Evolutionary conservation across 768 basidiomycete genomes (phyloP).

Genomic region (Suillus variegatus): DNA sequence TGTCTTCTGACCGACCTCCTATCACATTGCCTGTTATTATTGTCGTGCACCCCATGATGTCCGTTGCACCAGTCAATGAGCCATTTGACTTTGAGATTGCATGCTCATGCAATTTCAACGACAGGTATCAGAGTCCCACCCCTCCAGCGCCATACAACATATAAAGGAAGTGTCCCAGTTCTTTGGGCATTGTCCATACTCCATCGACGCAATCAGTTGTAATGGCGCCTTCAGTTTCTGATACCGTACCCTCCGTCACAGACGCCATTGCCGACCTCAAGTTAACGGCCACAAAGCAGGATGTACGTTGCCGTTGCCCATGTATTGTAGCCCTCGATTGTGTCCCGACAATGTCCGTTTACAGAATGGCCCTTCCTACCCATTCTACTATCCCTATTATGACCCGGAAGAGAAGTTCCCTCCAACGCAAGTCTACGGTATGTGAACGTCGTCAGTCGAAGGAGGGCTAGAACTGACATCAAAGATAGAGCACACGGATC

Average conservation of each 20-base stretch:
- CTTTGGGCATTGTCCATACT: background rate
- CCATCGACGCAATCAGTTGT: background rate
- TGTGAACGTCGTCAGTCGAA: background rate
- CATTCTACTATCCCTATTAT: slow-evolving; percentile 50
- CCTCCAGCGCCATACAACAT: background rate
- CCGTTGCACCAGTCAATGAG: background rate
- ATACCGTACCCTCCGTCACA: slow-evolving; percentile 5
- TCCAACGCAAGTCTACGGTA: slow-evolving; percentile 39
- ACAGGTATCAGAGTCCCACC: background rate
- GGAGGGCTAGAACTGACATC: background rate
- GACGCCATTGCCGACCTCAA: slow-evolving; percentile 13
- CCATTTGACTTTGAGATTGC: slow-evolving; percentile 7
- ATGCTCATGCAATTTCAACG: slow-evolving; percentile 4
- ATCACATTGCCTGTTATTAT: background rate
- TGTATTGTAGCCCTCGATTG: background rate
- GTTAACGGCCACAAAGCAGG: slow-evolving; percentile 8
- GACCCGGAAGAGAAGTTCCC: slow-evolving; percentile 52
- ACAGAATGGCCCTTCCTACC: slow-evolving; percentile 46
- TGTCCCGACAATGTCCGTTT: background rate
- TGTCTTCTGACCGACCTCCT: slow-evolving; percentile 3
- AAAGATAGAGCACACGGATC: slow-evolving; percentile 41
- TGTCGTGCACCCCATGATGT: background rate
- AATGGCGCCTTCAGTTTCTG: slow-evolving; percentile 20
- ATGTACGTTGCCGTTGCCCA: background rate
- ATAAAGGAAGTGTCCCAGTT: background rate